Base-by-base conservation (phyloP, 176 grass and related monocot genomes). In the Carex cristatella region DNA sequence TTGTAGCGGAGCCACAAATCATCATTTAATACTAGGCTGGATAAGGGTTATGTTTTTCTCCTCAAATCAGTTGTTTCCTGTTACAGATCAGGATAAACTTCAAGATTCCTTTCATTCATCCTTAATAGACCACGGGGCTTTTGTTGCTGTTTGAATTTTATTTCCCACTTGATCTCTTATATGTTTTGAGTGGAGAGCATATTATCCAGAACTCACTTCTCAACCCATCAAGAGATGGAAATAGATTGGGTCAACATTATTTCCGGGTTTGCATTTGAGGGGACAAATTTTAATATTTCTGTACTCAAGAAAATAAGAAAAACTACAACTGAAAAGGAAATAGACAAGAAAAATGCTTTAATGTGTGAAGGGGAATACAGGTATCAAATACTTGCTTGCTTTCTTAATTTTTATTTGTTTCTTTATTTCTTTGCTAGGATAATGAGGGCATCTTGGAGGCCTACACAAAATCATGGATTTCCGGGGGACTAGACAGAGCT, bases 381-480 rank as follows among this genome's bases (percentile, higher is more conserved):
- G 27, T 51, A 57, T 55, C 4, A 57, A 48, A 16, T 75, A 30
- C 40, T 28, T 49, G 15, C 1, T 16, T 78, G 2, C 7, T 53
- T 68, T 68, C 60, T 46, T 18, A 42, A 37, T 23, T 71, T 19
- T 81, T 48, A 69, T 61, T 79, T 18, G 35, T 84, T 88, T 86
- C 15, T 82, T 77, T 3, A 15, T 82, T 77, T 3, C 31, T 89
- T 88, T 49, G 77, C 58, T 82, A 99, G 96, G 91, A 89, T 16
- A 81, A 94, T 61, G 96, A 89, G 81, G 80, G 68, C 12, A 86
- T 94, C 82, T 83, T 99, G 90, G 91, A 94, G 92, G 84, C 96
- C 9, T 99, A 95, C 79, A 83, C 88, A 69, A 93, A 95, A 82
- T 94, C 93, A 68, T 99, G 91, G 96, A 94, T 84, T 71, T 89